Evolutionary conservation across 208 protist species (phyloP).

Genomic region (Trypanosomatidae sp.): DNA sequence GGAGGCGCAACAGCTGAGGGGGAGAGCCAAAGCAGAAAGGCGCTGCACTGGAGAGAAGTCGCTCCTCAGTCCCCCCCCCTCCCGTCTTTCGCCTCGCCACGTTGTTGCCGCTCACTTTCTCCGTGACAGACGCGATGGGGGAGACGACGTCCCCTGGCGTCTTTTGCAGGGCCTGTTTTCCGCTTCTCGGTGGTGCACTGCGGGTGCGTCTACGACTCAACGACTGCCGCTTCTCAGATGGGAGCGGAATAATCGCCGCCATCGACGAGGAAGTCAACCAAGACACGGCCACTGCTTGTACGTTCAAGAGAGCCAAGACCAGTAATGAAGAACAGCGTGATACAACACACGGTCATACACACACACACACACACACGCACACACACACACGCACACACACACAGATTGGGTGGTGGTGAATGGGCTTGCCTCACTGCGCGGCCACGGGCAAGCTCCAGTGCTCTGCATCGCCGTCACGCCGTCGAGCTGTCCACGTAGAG

Average conservation of each 20-base stretch:
- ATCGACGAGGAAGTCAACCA: not conserved
- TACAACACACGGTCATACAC: not conserved
- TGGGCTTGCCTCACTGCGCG: constrained; percentile 1
- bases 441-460: constrained; percentile 23
- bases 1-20: not conserved
- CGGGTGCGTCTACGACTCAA: not conserved
- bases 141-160: not conserved
- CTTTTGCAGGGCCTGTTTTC: not conserved
- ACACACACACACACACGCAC: not conserved
- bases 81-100: not conserved
- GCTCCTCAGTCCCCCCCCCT: not conserved
- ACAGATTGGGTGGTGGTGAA: not conserved
- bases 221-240: not conserved
- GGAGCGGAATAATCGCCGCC: not conserved
- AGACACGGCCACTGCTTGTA: too few species aligned
- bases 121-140: too few species aligned
- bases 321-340: not conserved
- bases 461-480: constrained; percentile 3
- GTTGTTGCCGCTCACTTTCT: not conserved
- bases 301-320: too few species aligned
- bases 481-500: constrained; percentile 35
- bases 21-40: not conserved
- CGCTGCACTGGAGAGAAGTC: not conserved
- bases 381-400: not conserved
- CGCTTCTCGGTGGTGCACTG: not conserved